Evolutionary conservation across 108 stramenopile genomes (phyloP).

Genomic region (Nannochloropsis oceanica): DNA sequence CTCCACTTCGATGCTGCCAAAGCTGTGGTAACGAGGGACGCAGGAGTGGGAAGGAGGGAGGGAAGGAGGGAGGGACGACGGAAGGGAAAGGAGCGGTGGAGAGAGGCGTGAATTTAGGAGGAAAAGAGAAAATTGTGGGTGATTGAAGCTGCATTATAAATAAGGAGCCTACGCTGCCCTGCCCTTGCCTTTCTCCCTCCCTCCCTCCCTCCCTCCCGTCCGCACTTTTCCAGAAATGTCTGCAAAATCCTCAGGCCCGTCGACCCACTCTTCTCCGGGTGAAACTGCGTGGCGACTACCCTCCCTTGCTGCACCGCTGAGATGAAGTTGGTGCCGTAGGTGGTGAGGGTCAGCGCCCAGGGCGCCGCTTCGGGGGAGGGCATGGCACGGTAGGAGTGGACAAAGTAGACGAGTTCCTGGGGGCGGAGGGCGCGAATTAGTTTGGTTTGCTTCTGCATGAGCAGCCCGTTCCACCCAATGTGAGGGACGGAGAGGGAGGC

Average conservation of each 20-base stretch:
- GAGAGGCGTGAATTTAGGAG: no score
- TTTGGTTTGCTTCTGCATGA: conserved; percentile 52
- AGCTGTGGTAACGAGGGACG: neutral
- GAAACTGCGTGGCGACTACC: conserved; percentile 87
- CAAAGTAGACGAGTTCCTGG: conserved; percentile 62
- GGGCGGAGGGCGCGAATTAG: conserved; percentile 39
- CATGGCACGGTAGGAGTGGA: conserved; percentile 83
- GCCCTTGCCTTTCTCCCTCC: neutral
- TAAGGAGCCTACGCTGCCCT: neutral
- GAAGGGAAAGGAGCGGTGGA: neutral
- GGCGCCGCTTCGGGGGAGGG: conserved; percentile 20
- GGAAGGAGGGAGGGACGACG: neutral
- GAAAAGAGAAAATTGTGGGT: no score
- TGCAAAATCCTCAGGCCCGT: conserved; percentile 65
- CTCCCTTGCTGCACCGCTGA: conserved; percentile 72
- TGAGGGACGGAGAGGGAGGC: conserved; percentile 62
- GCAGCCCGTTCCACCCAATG: conserved; percentile 96
- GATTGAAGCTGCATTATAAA: no score
- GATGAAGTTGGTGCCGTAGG: conserved; percentile 59
- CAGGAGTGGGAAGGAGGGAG: neutral
- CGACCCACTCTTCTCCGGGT: conserved; percentile 90
- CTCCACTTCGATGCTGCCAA: neutral
- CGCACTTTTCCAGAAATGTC: conserved; percentile 57
- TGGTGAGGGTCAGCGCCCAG: conserved; percentile 52
- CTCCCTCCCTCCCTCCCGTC: neutral